Evolutionary conservation across 2,329 filamentous ascomycete genomes (phyloP).

Genomic region (Alternaria sp.): DNA sequence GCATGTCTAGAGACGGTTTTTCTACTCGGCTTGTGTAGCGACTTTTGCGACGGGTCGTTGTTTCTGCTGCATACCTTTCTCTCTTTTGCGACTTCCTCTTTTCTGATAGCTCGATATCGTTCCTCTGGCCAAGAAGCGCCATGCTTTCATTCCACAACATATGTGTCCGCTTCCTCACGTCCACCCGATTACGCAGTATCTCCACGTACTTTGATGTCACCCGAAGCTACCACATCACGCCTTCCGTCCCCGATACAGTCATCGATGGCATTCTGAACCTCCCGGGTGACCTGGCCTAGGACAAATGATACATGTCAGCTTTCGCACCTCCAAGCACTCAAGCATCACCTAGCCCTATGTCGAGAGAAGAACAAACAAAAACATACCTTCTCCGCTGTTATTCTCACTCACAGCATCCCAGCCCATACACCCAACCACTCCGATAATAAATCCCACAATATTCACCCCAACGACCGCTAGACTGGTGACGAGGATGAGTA

Average conservation of each 20-base stretch:
- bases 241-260: not conserved
- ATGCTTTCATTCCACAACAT: not conserved
- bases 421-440: not conserved
- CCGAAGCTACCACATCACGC: not conserved
- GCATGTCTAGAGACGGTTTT: not conserved
- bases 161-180: not conserved
- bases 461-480: not conserved
- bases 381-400: not conserved
- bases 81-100: not conserved
- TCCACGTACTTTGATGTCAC: not conserved
- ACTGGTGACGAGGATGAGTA: not conserved
- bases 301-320: not conserved
- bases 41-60: not conserved
- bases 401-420: not conserved
- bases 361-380: not conserved
- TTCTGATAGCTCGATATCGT: not conserved
- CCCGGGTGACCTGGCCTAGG: not conserved
- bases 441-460: not conserved
- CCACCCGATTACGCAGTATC: not conserved
- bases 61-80: not conserved
- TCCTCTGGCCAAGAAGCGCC: not conserved
- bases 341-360: not conserved
- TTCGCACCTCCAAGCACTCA: fast-evolving
- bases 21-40: not conserved
- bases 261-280: not conserved